Evolutionary conservation across 768 basidiomycete genomes (phyloP).

Genomic region (Rhodotorula paludigena): DNA sequence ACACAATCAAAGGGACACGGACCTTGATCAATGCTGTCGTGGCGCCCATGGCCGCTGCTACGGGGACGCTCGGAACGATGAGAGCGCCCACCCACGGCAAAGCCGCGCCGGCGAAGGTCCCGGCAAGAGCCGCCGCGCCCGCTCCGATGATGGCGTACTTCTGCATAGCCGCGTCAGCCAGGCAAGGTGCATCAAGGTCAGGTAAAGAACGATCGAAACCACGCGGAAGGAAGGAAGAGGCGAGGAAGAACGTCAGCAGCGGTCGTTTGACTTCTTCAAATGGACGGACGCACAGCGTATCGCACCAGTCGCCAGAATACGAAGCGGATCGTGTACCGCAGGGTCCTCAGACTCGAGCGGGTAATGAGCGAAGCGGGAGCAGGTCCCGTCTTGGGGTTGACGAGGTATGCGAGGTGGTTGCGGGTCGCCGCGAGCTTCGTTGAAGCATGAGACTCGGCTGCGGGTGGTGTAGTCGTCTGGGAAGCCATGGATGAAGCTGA

Average conservation of each 20-base stretch:
- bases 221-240: too few species aligned
- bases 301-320: slow-evolving; percentile 30
- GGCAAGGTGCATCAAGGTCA: too few species aligned
- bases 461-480: neutral
- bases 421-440: neutral
- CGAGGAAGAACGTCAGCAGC: too few species aligned
- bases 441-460: neutral
- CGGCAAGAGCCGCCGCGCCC: slow-evolving; percentile 15
- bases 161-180: neutral
- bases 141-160: slow-evolving; percentile 34
- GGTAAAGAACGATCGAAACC: too few species aligned
- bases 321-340: slow-evolving; percentile 26
- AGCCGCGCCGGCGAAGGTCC: slow-evolving; percentile 20
- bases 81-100: slow-evolving; percentile 30
- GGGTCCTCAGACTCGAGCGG: slow-evolving; percentile 14
- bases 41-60: slow-evolving; percentile 22
- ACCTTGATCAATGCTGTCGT: slow-evolving; percentile 31
- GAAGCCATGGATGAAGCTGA: neutral
- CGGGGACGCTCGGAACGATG: slow-evolving; percentile 19
- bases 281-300: slow-evolving; percentile 19
- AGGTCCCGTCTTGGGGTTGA: neutral
- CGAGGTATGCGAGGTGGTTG: slow-evolving; percentile 21
- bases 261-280: neutral
- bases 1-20: neutral
- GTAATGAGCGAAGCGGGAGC: slow-evolving; percentile 20